These are phyloP conservation scores for Lunasporangiospora selenospora DNA, from an alignment of 192 early-diverging fungal species.

Conservation along the genomic window DNA sequence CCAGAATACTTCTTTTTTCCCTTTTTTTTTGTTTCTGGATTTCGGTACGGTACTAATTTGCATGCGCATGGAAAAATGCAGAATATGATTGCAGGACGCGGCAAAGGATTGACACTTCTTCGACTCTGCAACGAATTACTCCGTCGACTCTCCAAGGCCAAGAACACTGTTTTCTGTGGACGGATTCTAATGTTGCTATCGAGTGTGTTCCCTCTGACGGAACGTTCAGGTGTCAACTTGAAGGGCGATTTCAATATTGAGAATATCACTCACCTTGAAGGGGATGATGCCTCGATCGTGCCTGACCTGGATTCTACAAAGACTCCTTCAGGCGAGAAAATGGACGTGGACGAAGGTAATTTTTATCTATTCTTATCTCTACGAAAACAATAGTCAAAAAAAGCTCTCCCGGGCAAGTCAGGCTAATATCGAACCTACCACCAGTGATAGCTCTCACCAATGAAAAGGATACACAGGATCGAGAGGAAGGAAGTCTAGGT, in stretches of 20 bases:
- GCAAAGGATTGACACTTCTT: conserved; percentile 86
- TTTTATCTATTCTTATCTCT: background rate
- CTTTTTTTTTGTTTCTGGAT: too few relatives aligned
- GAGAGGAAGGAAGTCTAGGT: too few relatives aligned
- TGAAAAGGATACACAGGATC: too few relatives aligned
- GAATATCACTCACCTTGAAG: conserved; percentile 61
- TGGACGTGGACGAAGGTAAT: conserved; percentile 40
- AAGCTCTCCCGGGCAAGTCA: background rate
- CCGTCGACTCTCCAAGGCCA: conserved; percentile 84
- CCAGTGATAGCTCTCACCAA: too few relatives aligned
- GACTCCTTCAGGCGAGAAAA: conserved; percentile 3
- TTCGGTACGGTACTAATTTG: too few relatives aligned
- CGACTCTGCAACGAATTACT: conserved; percentile 90
- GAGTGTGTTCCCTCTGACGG: conserved; percentile 82
- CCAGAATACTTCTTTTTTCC: too few relatives aligned
- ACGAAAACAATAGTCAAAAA: background rate
- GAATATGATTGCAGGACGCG: conserved; percentile 74
- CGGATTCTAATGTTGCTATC: conserved; percentile 91
- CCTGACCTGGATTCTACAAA: conserved; percentile 19
- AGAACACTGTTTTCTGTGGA: conserved; percentile 81
- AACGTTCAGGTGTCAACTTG: conserved; percentile 91
- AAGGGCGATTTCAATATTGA: conserved; percentile 86
- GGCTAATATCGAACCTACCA: too few relatives aligned
- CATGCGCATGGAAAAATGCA: conserved; percentile 14
- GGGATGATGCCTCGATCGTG: conserved; percentile 54